Evolutionary conservation across 75 land plant species (phyloP).

Genomic region (Pseudotsuga menziesii): DNA sequence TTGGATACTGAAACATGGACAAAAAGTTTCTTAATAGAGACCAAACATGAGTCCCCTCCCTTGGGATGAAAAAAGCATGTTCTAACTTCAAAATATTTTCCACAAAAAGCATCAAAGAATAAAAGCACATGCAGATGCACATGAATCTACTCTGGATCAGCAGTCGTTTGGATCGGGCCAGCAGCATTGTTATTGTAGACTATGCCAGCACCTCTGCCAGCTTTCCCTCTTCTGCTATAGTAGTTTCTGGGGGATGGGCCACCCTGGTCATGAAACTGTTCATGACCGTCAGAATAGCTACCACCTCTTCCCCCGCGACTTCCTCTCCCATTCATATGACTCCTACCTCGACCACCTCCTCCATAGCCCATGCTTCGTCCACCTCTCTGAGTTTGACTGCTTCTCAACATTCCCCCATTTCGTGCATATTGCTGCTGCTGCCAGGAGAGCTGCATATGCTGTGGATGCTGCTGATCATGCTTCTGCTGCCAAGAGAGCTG

Average conservation of each 20-base stretch:
- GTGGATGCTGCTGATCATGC: background rate
- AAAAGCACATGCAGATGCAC: background rate
- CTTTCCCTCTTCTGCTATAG: background rate
- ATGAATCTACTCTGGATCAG: background rate
- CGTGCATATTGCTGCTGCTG: constrained; percentile 1
- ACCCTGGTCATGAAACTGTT: background rate
- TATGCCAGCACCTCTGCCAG: background rate
- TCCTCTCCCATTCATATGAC: background rate
- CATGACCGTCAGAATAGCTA: background rate
- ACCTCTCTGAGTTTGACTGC: background rate
- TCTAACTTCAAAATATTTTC: background rate
- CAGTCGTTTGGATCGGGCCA: background rate
- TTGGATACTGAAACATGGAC: background rate
- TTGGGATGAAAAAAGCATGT: background rate
- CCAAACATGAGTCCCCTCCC: background rate
- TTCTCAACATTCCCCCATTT: background rate
- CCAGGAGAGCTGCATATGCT: background rate
- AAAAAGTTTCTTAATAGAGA: background rate
- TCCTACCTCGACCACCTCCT: constrained; percentile 4
- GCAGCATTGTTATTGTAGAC: too few species aligned
- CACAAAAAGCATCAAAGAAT: background rate
- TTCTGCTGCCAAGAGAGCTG: background rate
- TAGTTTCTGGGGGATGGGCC: background rate
- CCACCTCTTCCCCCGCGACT: background rate
- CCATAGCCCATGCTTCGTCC: constrained; percentile 2